Base-by-base conservation (phyloP, 768 basidiomycete genomes). In the Cyclocybe aegerita region DNA sequence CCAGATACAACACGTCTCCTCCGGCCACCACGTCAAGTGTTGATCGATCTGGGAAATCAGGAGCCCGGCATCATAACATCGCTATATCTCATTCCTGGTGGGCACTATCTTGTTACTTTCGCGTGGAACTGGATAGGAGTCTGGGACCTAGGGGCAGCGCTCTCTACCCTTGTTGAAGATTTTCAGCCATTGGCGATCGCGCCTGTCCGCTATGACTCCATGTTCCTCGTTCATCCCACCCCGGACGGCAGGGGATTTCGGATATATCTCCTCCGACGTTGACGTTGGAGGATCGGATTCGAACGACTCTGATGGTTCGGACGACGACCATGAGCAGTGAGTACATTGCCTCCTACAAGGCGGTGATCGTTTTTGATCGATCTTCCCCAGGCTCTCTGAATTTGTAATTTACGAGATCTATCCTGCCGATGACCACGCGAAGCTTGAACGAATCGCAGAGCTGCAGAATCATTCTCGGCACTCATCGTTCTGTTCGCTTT, bases 41-140 rank as follows among this genome's bases (percentile, higher is more conserved):
- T 41, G 29, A 9, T 39, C 31, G 8, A 29, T 14, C 23, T n/a
- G 44, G 38, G 12, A 14, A 41, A 35, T 49, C 48, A 15, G 36
- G 43, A 45, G 39, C 52, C 59, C 37, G 17, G 23, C 5, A 35
- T 38, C 38, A 32, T 43, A 38, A 36, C 40, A 29, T 48, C 43
- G 30, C 39, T 61, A n/a, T 60, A 53, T 40, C 53, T 69, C 29
- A 52, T 69, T 30, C 64, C 68, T 7, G 68, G 68, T 12, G 68
- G 68, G 7, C 65, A 66, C 1, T 69, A 59, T 50, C 60, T 67
- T n/a, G 36, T 66, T 15, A 64, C 60, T 1, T 48, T 57, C 7
- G 45, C 56, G 7, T 38, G 39, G 23, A 40, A 49, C 4, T 50
- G 48, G 44, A 39, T 62, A 5, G 33, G 55, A 17, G 38, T 69